These are phyloP conservation scores for Hypoxylon sp. DNA, from an alignment of 2,329 filamentous ascomycete genomes.

Conservation along the genomic window DNA sequence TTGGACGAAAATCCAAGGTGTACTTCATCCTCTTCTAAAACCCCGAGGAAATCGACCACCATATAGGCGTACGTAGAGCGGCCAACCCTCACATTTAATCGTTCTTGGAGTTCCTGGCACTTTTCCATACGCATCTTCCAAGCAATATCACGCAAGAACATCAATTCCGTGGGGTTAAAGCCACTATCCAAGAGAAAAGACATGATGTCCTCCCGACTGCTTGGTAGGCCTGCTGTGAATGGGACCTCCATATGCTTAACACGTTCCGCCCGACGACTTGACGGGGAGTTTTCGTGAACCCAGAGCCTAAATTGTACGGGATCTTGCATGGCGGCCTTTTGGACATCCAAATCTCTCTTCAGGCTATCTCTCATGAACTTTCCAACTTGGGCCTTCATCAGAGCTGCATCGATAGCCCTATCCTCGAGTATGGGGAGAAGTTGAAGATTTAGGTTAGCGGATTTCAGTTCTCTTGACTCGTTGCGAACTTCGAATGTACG, in stretches of 20 bases:
- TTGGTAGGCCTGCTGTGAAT: slow-evolving; percentile 67
- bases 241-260: slow-evolving; percentile 58
- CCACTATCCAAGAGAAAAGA: slow-evolving; percentile 71
- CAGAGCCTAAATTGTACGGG: slow-evolving; percentile 68
- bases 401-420: slow-evolving; percentile 62
- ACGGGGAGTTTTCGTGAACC: slow-evolving; percentile 60
- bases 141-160: slow-evolving; percentile 65
- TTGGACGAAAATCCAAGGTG: slow-evolving; percentile 77
- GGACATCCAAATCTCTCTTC: slow-evolving; percentile 60
- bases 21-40: slow-evolving; percentile 75
- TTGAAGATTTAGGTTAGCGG: slow-evolving; percentile 74
- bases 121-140: slow-evolving; percentile 64
- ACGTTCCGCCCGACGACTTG: slow-evolving; percentile 55
- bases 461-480: slow-evolving; percentile 61
- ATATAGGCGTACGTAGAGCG: slow-evolving; percentile 76
- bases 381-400: slow-evolving; percentile 65
- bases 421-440: slow-evolving; percentile 78
- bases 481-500: slow-evolving; percentile 76
- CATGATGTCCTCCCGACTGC: slow-evolving; percentile 65
- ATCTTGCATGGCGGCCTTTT: slow-evolving; percentile 66
- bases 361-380: slow-evolving; percentile 60
- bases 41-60: slow-evolving; percentile 75
- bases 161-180: slow-evolving; percentile 66
- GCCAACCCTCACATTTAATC: slow-evolving; percentile 72
- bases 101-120: slow-evolving; percentile 67